These are phyloP conservation scores for Ramularia collo-cygni DNA, from an alignment of 2,329 filamentous ascomycete genomes.

Conservation along the genomic window DNA sequence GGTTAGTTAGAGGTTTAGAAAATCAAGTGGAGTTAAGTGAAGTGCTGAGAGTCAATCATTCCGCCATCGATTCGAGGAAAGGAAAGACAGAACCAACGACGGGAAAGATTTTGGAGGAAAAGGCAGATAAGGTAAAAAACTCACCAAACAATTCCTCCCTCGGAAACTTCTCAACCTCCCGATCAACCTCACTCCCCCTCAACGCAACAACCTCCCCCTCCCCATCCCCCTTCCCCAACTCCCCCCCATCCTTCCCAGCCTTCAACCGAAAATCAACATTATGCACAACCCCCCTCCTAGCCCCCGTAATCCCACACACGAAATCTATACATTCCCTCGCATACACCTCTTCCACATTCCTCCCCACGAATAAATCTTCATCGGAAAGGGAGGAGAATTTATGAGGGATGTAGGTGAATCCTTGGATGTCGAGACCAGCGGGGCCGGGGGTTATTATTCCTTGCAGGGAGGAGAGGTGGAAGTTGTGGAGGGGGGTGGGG, in stretches of 20 bases:
- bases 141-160: not conserved
- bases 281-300: slow-evolving; percentile 1
- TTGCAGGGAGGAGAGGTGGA: not conserved
- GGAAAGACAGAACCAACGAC: too few species aligned
- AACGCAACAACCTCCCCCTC: not conserved
- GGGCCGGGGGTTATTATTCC: not conserved
- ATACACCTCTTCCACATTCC: slow-evolving; percentile 3
- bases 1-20: too few species aligned
- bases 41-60: too few species aligned
- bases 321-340: slow-evolving; percentile 1
- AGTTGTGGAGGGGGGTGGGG: slow-evolving; percentile 1
- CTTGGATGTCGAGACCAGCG: slow-evolving; percentile 3
- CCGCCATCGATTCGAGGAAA: too few species aligned
- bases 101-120: too few species aligned
- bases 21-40: too few species aligned
- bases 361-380: not conserved
- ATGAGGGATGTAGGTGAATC: slow-evolving; percentile 6
- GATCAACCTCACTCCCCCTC: not conserved
- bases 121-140: too few species aligned
- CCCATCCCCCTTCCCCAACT: too few species aligned
- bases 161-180: slow-evolving; percentile 1
- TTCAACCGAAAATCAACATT: slow-evolving; percentile 1
- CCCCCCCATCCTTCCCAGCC: too few species aligned
- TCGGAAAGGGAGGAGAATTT: not conserved
- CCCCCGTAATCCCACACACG: not conserved